Conservation (phyloP, 345 rosid genomes). For the Luvunga scandens region DNA sequence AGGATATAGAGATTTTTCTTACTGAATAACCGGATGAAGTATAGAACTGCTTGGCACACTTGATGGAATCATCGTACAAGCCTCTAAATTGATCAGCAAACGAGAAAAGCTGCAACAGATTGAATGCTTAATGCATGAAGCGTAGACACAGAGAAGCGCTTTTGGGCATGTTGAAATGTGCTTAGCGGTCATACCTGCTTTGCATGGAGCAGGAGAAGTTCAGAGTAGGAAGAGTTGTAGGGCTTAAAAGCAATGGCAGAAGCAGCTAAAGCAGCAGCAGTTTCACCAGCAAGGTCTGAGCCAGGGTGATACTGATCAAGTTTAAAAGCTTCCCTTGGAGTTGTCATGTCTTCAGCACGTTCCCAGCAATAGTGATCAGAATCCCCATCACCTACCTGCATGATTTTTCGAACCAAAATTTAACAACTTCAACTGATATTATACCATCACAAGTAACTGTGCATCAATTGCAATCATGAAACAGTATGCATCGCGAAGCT, state of each 20-base stretch:
- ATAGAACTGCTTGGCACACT: constrained; percentile 49
- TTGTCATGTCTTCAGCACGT: constrained; percentile 88
- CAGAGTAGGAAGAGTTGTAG: constrained; percentile 73
- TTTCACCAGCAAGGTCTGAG: constrained; percentile 82
- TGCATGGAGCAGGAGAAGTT: constrained; percentile 57
- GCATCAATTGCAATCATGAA: background rate
- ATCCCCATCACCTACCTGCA: constrained; percentile 75
- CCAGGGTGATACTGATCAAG: constrained; percentile 68
- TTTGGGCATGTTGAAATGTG: background rate
- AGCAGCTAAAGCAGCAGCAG: constrained; percentile 82
- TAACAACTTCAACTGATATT: background rate
- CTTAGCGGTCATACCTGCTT: constrained; percentile 45
- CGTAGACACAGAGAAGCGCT: background rate
- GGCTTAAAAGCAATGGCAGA: constrained; percentile 77
- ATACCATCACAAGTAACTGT: background rate
- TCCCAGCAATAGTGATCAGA: constrained; percentile 92
- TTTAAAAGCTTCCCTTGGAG: constrained; percentile 71
- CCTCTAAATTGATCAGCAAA: constrained; percentile 67
- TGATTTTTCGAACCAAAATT: background rate
- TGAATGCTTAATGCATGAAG: background rate
- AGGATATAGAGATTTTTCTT: background rate
- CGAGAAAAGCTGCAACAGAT: constrained; percentile 48
- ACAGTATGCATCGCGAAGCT: background rate
- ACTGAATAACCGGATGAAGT: constrained; percentile 57
- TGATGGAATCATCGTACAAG: constrained; percentile 55